These are phyloP conservation scores for Vigna nakashimae DNA, from an alignment of 306 rosid species.

Conservation along the genomic window DNA sequence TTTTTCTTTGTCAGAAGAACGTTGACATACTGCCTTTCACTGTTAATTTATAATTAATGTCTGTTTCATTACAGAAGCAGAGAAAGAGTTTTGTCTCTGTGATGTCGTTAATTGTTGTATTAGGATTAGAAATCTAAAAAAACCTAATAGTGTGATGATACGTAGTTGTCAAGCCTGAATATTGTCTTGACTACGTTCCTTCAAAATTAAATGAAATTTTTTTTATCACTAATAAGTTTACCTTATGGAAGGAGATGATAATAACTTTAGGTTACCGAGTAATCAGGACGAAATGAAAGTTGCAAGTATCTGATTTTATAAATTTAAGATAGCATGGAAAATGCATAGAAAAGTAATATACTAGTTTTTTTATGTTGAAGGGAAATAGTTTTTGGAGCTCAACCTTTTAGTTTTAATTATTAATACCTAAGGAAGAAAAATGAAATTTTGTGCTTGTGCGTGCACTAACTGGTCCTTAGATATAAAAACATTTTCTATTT, in stretches of 20 bases:
- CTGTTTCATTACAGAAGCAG: not conserved
- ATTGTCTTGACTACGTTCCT: not conserved
- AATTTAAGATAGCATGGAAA: not conserved
- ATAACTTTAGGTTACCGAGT: not conserved
- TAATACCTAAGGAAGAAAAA: constrained; percentile 8
- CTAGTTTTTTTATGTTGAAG: not conserved
- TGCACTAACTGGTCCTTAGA: not conserved
- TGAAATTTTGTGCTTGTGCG: not conserved
- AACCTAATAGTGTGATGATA: constrained; percentile 16
- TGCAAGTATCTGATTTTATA: not conserved
- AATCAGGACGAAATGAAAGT: not conserved
- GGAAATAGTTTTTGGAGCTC: not conserved
- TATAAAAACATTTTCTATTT: not conserved
- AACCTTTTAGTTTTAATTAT: not conserved
- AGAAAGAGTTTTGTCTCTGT: constrained; percentile 29
- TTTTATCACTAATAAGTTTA: not conserved
- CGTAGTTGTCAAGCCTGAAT: constrained; percentile 5
- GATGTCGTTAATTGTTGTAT: constrained; percentile 10
- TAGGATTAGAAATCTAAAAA: not conserved
- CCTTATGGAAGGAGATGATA: not conserved
- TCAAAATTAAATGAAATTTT: not conserved
- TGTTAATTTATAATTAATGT: constrained; percentile 11
- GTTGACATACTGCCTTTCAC: constrained; percentile 12
- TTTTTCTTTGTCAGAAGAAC: not conserved
- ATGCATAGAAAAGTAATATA: not conserved